Conservation (phyloP, 1,284 basidiomycete genomes). For the Wallemia ichthyophaga region DNA sequence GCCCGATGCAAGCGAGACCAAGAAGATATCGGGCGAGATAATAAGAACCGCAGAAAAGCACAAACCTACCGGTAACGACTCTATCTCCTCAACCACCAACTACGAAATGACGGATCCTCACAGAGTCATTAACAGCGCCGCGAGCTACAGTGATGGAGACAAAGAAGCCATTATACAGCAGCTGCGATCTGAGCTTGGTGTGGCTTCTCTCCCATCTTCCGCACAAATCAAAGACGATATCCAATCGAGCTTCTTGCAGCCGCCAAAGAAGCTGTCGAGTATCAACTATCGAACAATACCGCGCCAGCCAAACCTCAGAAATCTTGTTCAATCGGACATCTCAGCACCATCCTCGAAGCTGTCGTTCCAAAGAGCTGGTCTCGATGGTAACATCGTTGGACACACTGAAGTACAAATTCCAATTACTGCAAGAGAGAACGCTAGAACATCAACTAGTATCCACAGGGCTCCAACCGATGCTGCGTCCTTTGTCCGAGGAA, state of each 20-base stretch:
- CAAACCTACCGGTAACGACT: too few species aligned
- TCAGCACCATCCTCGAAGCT: conserved; percentile 47
- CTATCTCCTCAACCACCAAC: too few species aligned
- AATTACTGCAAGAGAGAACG: not conserved
- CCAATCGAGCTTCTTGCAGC: not conserved
- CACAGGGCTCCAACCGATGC: conserved; percentile 17
- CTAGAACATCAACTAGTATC: conserved; percentile 5
- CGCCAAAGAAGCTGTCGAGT: not conserved
- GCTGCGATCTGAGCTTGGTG: not conserved
- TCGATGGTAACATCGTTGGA: conserved; percentile 30
- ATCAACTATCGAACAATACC: not conserved
- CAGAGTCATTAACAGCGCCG: not conserved
- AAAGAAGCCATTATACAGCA: not conserved
- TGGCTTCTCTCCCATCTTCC: not conserved
- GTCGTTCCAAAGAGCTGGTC: conserved; percentile 40
- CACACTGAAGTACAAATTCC: not conserved
- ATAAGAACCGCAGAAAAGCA: not conserved
- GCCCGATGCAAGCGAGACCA: not conserved
- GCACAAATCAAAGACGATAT: not conserved
- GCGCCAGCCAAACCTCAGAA: not conserved
- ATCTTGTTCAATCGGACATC: conserved; percentile 15
- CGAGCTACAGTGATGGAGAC: not conserved
- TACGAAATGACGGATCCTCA: too few species aligned
- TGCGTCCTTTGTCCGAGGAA: conserved; percentile 61
- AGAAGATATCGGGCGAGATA: not conserved